These are phyloP conservation scores for Talaromyces borbonicus DNA, from an alignment of 495 filamentous ascomycete genomes.

Conservation along the genomic window DNA sequence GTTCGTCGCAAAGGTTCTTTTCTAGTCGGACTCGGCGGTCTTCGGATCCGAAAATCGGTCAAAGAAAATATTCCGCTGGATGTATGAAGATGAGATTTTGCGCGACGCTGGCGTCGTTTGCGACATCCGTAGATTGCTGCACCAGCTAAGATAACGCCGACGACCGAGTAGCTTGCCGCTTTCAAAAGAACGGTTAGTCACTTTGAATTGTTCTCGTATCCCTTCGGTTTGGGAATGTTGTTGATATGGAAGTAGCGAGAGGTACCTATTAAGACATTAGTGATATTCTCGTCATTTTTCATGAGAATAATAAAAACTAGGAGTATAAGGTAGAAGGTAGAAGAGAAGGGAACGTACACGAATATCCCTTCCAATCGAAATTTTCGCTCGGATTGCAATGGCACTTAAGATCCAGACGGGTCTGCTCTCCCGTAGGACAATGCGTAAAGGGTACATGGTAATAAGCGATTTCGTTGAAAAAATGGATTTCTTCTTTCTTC, in stretches of 20 bases:
- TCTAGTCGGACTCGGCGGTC: neutral
- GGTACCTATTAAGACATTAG: slow-evolving; percentile 46
- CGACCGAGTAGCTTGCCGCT: slow-evolving; percentile 13
- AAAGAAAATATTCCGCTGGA: slow-evolving; percentile 4
- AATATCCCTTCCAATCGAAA: slow-evolving; percentile 98
- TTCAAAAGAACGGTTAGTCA: slow-evolving; percentile 25
- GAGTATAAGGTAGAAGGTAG: no score
- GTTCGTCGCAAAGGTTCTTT: no score
- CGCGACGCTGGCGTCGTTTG: neutral
- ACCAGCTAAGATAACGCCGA: slow-evolving; percentile 4
- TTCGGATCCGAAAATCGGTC: neutral
- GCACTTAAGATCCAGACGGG: slow-evolving; percentile 71
- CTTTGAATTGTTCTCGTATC: slow-evolving; percentile 62
- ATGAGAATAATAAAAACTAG: no score
- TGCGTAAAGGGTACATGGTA: slow-evolving; percentile 99
- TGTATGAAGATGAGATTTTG: neutral
- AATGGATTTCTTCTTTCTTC: slow-evolving; percentile 88
- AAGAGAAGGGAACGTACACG: slow-evolving; percentile 51
- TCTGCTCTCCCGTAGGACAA: slow-evolving; percentile 81
- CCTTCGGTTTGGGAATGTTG: slow-evolving; percentile 66
- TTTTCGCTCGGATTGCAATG: slow-evolving; percentile 92
- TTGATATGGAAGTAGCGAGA: slow-evolving; percentile 75
- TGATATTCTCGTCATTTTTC: no score
- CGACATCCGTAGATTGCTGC: slow-evolving; percentile 3
- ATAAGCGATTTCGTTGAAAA: slow-evolving; percentile 98